Base-by-base conservation (phyloP, 768 basidiomycete species). In the Gymnopilus dilepis region DNA sequence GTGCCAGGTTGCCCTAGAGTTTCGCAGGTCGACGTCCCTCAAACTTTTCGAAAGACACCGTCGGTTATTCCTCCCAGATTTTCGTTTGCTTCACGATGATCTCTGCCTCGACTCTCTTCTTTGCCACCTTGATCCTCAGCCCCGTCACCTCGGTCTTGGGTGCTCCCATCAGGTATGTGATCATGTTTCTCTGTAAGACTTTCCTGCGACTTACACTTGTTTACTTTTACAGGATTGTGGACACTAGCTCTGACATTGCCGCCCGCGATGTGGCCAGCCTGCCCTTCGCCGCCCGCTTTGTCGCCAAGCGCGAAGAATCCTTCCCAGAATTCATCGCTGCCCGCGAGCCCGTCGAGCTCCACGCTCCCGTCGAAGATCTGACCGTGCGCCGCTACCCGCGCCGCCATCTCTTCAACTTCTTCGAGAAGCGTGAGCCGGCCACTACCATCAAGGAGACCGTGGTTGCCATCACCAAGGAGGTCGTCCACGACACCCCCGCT, bases 1-100 rank as follows among this genome's bases (percentile, higher is more conserved):
- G 78, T 73, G 74, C 77, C 74, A 76, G 78, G 78, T 79, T 78
- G 77, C 80, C 77, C 73, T 64, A 78, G 76, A 78, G 75, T 71
- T 77, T 70, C 76, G 73, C 77, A 72, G 78, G 78, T 77, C 74
- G 77, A 78, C 73, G 68, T 73, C 73, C 72, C 67, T 67, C 64
- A 70, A 65, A 64, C 68, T 68, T 68, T 69, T 74, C 73, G 71
- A 70, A 73, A 73, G 69, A 70, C 68, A 66, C 63, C 65, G 57
- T n/a, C n/a, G n/a, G n/a, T n/a, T n/a, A n/a, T n/a, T n/a, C n/a
- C n/a, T n/a, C n/a, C n/a, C 55, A 65, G 60, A 56, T 67, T 68
- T 52, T 64, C 68, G 65, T 70, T 67, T 59, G 69, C 69, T 71
- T 71, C 62, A 77, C 72, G 73, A 80, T 79, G 79, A 77, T 80